Evolutionary conservation across 495 filamentous ascomycete species (phyloP).

Genomic region (Entonaema liquescens): DNA sequence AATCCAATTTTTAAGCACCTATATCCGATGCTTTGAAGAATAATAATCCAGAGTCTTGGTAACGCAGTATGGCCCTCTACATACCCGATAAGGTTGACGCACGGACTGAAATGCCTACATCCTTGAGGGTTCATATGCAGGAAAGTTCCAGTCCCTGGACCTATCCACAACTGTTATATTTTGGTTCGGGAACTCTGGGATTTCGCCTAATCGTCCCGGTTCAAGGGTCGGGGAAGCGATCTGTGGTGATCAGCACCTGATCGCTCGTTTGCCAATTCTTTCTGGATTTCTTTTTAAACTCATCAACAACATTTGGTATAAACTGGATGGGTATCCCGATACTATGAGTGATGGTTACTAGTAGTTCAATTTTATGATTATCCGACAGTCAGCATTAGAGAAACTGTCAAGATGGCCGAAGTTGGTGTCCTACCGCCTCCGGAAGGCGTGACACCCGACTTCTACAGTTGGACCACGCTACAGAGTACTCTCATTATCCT

Average conservation of each 20-base stretch:
- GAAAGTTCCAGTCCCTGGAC: neutral
- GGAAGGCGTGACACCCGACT: conserved; percentile 10
- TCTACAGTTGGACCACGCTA: conserved; percentile 4
- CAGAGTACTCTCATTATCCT: neutral
- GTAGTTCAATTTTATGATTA: neutral
- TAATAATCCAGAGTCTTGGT: neutral
- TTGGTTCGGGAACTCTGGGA: neutral
- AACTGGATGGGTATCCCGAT: neutral
- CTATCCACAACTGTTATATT: neutral
- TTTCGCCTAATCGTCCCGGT: neutral
- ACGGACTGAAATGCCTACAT: neutral
- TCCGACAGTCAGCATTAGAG: no score
- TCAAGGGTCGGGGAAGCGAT: neutral
- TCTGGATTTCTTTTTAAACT: neutral
- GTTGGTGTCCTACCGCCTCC: conserved; percentile 16
- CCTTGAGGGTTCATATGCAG: neutral
- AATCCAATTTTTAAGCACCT: no score
- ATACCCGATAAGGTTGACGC: neutral
- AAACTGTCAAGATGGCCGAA: conserved; percentile 4
- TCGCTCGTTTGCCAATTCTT: neutral
- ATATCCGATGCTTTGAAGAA: no score
- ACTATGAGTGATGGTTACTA: neutral
- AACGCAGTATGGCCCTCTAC: no score
- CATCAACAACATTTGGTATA: neutral
- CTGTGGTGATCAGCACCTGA: neutral